phyloP scores from a whole-genome alignment of 2,329 filamentous ascomycete genomes.

The Pseudogymnoascus sp. region DNA sequence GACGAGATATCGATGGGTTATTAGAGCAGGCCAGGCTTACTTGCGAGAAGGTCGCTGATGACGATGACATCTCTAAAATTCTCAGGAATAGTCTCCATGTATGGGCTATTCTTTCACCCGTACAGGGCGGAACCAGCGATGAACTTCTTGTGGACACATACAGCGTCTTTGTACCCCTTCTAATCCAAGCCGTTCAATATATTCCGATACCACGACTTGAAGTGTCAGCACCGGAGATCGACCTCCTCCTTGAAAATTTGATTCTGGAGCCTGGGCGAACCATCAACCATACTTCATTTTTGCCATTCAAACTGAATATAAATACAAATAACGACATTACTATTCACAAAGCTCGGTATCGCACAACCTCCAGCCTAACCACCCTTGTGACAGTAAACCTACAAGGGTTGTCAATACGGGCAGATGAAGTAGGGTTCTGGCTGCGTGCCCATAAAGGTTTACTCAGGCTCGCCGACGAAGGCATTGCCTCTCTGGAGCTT shows the following conservation, averaged over 20 bases:
- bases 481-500: constrained; percentile 77
- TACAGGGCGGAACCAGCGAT: constrained; percentile 56
- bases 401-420: constrained; percentile 75
- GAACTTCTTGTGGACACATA: constrained; percentile 70
- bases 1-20: constrained; percentile 66
- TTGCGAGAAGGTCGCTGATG: constrained; percentile 60
- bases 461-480: constrained; percentile 70
- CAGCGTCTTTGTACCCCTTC: constrained; percentile 72
- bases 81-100: constrained; percentile 62
- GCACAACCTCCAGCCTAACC: constrained; percentile 59
- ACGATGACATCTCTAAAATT: constrained; percentile 66
- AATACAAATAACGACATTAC: constrained; percentile 83
- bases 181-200: constrained; percentile 75
- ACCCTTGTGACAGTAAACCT: constrained; percentile 73
- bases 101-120: constrained; percentile 61
- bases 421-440: constrained; percentile 87
- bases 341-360: constrained; percentile 68
- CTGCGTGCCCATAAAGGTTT: constrained; percentile 71
- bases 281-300: constrained; percentile 79
- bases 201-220: constrained; percentile 89
- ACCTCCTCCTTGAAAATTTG: constrained; percentile 83
- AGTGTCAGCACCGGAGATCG: constrained; percentile 73
- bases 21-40: constrained; percentile 64
- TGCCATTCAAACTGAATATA: constrained; percentile 75
- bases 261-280: constrained; percentile 83